Base-by-base conservation (phyloP, 2,329 filamentous ascomycete species). In the Calonectria pauciramosa region DNA sequence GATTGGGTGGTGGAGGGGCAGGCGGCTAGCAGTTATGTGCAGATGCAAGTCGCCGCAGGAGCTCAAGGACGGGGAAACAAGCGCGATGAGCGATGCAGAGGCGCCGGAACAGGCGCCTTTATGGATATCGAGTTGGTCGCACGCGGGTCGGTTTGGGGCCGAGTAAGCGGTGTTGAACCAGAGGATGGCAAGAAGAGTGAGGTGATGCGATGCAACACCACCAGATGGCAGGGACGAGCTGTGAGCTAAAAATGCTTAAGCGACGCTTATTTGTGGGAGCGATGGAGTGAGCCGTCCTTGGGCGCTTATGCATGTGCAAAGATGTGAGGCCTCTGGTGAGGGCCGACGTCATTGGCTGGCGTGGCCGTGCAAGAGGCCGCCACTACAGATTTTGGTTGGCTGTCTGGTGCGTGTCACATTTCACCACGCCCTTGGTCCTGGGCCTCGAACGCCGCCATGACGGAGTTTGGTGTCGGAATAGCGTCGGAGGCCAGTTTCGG, bases 261-360 rank as follows among this genome's bases (percentile, higher is more conserved):
- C 10, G 70, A 72, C 63, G 70, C 70, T 71, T 66, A 59, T 56
- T 60, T 63, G 23, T 59, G 44, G 36, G 47, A 64, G 47, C 41
- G 47, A 66, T 56, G 47, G 26, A 41, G 30, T 38, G 51, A 64
- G 13, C 41, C 20, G 79, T 74, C 77, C 76, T 72, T 77, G 64
- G 79, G 79, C 79, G 79, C 79, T 79, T 81, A 80, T 79, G 77
- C 70, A 64, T 74, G 73, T 67, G 73, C 65, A 70, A 67, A 76
- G 71, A 68, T 73, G 79, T 78, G 79, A 81, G 79, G 79, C 79
- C 79, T 81, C 79, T 80, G 52, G 51, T 26, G 51, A 51, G 28
- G 60, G 49, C 49, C 51, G 67, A 70, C 60, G 71, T 70, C 71
- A 73, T 73, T 73, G 71, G 71, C 32, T 41, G 71, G 59, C 63